phyloP scores from a whole-genome alignment of 805 yeast genomes.

The Debaryomyces tyrocola region DNA sequence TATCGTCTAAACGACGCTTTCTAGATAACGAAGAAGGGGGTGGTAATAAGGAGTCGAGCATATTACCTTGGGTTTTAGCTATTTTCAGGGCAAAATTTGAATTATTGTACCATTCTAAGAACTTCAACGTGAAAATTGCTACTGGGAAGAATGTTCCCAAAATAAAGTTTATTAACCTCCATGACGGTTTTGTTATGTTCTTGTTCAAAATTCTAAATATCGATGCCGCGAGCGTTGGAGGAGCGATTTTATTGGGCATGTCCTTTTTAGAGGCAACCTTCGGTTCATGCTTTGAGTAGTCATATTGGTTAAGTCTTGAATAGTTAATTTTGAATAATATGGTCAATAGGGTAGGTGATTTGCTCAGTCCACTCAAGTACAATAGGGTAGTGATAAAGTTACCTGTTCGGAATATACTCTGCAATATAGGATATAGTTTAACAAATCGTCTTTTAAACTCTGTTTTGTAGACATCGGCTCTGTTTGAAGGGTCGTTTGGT shows the following conservation, averaged over 20 bases:
- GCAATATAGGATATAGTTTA: constrained; percentile 60
- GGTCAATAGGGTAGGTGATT: constrained; percentile 64
- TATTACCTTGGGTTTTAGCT: constrained; percentile 46
- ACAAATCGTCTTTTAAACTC: constrained; percentile 44
- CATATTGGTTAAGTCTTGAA: constrained; percentile 57
- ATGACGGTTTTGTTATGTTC: constrained; percentile 25
- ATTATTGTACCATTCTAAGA: constrained; percentile 91
- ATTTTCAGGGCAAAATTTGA: constrained; percentile 67
- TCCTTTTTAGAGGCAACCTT: constrained; percentile 9
- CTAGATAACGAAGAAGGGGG: constrained; percentile 37
- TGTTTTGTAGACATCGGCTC: constrained; percentile 26
- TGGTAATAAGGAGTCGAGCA: constrained; percentile 50
- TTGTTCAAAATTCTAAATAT: constrained; percentile 21
- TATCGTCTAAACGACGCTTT: constrained; percentile 11
- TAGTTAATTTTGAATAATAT: constrained; percentile 61
- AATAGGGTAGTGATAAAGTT: constrained; percentile 60
- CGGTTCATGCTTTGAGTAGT: constrained; percentile 40
- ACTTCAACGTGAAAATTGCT: constrained; percentile 77
- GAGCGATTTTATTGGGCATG: constrained; percentile 32
- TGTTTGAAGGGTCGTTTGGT: constrained; percentile 16
- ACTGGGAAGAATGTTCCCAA: constrained; percentile 67
- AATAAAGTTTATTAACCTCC: constrained; percentile 30
- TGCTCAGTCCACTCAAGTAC: constrained; percentile 65
- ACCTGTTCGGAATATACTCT: constrained; percentile 44
- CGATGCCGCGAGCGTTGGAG: constrained; percentile 42